Evolutionary conservation across 1,139 yeast species (phyloP), one percentile per base, ranked within the genome.

Genomic region (Yamadazyma taylorii): DNA sequence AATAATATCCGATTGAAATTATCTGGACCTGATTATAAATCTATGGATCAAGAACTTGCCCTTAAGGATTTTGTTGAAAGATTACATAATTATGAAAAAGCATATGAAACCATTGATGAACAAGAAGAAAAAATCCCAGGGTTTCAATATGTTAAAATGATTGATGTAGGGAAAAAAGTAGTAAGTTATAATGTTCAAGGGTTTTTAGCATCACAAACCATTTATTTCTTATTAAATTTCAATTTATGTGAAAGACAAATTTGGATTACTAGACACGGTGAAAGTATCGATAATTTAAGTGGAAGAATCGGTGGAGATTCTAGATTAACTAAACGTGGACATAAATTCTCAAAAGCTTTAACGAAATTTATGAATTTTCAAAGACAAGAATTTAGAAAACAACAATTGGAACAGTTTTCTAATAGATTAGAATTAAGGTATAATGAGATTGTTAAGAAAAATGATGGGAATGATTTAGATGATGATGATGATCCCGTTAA

Each of bases 191-290:
- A 89, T 55, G 86, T 90, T 40, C 88, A 86, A 52, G 97, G 97
- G 0, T 92, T 88, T 53, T 67, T 92, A 39, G 90, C 97, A 0
- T 92, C 97, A 1, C 97, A 92, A 56, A 86, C 96, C 2, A 87
- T 90, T 31, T 90, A 87, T 57, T 92, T 89, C 64, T 66, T 92
- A 48, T 71, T 92, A 47, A 92, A 92, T 58, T 90, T 92, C 73
- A 92, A 92, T 56, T 70, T 92, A 30, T 79, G 87, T 41, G 95
- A 88, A 57, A 77, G 97, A 42, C 96, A 88, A 59, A 89, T 92
- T 36, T 92, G 97, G 95, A 85, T 92, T 46, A 83, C 97, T 1
- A 76, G 97, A 45, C 97, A 90, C 55, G 98, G 97, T 36, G 97
- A 92, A 60, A 80, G 90, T 46, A 75, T 75, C 32, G 96, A 88